phyloP scores from a whole-genome alignment of 2,329 filamentous ascomycete genomes.

The Pseudopithomyces maydicus region DNA sequence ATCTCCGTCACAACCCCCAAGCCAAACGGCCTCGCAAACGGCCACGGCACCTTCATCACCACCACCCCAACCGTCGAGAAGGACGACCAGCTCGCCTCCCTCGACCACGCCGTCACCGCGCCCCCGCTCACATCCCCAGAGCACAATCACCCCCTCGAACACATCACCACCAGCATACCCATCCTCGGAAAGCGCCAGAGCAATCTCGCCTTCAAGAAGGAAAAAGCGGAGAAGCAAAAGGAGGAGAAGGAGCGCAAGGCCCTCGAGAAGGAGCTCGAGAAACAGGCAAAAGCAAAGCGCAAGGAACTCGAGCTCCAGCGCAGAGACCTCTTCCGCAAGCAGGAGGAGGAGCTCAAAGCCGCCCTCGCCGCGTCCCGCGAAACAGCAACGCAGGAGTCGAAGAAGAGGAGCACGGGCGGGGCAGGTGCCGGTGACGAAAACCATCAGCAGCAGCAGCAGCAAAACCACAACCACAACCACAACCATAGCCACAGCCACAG shows the following conservation, averaged over 20 bases:
- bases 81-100: constrained; percentile 57
- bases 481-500: too few relatives aligned
- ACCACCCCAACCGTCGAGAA: constrained; percentile 49
- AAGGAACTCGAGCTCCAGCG: constrained; percentile 58
- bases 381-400: constrained; percentile 58
- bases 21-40: constrained; percentile 58
- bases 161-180: constrained; percentile 37
- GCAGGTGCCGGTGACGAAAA: constrained; percentile 4
- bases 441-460: too few relatives aligned
- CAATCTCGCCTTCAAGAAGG: constrained; percentile 48
- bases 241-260: constrained; percentile 66
- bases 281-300: constrained; percentile 51
- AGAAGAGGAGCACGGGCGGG: constrained; percentile 17
- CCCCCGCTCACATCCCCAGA: constrained; percentile 43
- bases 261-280: constrained; percentile 59
- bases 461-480: too few relatives aligned
- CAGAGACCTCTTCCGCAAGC: constrained; percentile 61
- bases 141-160: constrained; percentile 36
- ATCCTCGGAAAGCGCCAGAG: constrained; percentile 43
- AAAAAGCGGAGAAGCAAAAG: constrained; percentile 69
- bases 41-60: constrained; percentile 45
- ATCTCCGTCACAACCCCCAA: constrained; percentile 59
- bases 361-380: constrained; percentile 71
- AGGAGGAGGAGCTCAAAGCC: constrained; percentile 67
- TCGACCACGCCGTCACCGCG: constrained; percentile 71